Evolutionary conservation across 1,284 basidiomycete species (phyloP), one percentile per base, ranked within the genome.

Genomic region (Melampsora americana): DNA sequence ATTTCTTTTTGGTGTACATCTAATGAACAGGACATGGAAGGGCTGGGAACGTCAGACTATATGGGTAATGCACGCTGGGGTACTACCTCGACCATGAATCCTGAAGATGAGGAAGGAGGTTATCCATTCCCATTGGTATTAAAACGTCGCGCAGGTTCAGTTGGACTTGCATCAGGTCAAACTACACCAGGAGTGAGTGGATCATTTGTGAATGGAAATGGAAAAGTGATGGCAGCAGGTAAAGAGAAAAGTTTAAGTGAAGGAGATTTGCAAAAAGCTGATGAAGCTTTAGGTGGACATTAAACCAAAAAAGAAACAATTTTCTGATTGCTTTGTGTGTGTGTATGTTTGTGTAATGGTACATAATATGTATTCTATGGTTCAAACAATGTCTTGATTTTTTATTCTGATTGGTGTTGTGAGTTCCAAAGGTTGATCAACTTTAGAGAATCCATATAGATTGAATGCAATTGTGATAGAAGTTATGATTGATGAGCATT

Each of bases 31-130:
- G 81, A 81, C 74, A 95, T 96, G 93, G 90, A 95, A 82, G 84
- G 86, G 56, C 85, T 96, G 66, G 85, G 86, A 44, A 95, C 94
- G 28, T 92, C 90, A 79, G 93, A 96, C 82, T 95, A 95, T 84
- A 89, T 89, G 80, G 92, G 92, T 61, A 88, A 87, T 74, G 87
- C 68, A n/a, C 68, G 68, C 53, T 72, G 75, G 68, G 75, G 64
- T 59, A 66, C 75, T 5, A 69, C 75, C 16, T 66, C 75, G 39
- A 65, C 30, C 12, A 39, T 61, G 18, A 82, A 85, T 56, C 77
- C 79, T 16, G 91, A 92, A 30, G 94, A 95, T 65, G 93, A 95
- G 77, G 92, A 95, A 74, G 92, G 94, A 80, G 88, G 88, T 59
- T 96, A 96, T 85, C 92, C 92, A 5, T 95, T 94, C 79, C 80